A percentile compares a stretch with the other conserved stretches of the same genome.
phyloP scores from a whole-genome alignment of 495 filamentous ascomycete genomes.

The Penicillium coprophilum region DNA sequence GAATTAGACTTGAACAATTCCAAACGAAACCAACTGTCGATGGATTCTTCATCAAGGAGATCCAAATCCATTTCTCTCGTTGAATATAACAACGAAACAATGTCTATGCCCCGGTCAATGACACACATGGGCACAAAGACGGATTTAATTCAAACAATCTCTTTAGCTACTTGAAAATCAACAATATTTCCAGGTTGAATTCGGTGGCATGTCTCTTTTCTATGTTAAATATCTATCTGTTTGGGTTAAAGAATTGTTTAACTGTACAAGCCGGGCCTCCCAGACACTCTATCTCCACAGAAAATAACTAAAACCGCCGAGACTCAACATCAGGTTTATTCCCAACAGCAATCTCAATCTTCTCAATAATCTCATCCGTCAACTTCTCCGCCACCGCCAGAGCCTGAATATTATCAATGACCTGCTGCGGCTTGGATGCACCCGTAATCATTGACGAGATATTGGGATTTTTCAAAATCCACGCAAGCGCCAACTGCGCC shows the following conservation, averaged over 20 bases:
- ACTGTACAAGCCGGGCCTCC: too few species aligned
- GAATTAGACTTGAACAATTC: background rate
- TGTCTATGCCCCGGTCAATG: background rate
- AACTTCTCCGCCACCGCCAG: slow-evolving; percentile 60
- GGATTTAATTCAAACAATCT: background rate
- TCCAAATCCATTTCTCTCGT: background rate
- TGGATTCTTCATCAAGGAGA: background rate
- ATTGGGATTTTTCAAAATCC: slow-evolving; percentile 75
- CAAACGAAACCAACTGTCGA: background rate
- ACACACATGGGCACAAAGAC: background rate
- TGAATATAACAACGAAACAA: background rate
- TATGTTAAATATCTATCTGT: background rate
- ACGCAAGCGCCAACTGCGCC: slow-evolving; percentile 70
- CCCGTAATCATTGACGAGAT: slow-evolving; percentile 77
- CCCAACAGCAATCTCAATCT: slow-evolving; percentile 64
- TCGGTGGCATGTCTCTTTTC: background rate
- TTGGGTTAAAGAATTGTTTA: background rate
- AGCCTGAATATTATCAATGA: slow-evolving; percentile 67
- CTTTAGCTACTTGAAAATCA: background rate
- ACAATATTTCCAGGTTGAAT: background rate
- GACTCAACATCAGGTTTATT: slow-evolving; percentile 57
- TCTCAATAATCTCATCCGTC: slow-evolving; percentile 64
- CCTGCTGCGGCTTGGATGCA: slow-evolving; percentile 68
- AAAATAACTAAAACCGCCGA: slow-evolving; percentile 19
- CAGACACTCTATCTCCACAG: too few species aligned